A percentile compares a stretch with the other conserved stretches of the same genome.
These are phyloP conservation scores for Peribolospora baueri DNA, from an alignment of 768 basidiomycete genomes.

Conservation along the genomic window DNA sequence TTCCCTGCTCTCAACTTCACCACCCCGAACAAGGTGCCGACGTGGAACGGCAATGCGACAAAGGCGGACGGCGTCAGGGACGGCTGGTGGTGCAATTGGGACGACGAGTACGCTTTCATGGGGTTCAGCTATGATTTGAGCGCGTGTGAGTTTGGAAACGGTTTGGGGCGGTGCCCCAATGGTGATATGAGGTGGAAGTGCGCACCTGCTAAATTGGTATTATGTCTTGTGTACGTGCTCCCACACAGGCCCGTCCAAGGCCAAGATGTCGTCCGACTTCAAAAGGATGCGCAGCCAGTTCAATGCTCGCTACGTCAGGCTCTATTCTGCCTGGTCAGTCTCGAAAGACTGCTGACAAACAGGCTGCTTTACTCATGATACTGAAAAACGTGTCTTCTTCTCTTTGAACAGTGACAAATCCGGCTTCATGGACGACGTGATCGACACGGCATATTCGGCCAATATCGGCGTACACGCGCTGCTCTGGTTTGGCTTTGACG, in stretches of 20 bases:
- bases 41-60: no score
- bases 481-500: conserved; percentile 33
- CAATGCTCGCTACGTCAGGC: conserved; percentile 41
- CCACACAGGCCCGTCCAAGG: conserved; percentile 32
- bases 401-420: conserved; percentile 28
- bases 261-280: conserved; percentile 33
- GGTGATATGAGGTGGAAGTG: neutral
- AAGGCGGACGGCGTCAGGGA: neutral
- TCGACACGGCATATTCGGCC: conserved; percentile 50
- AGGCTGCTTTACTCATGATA: neutral
- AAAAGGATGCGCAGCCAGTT: conserved; percentile 34
- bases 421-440: conserved; percentile 32
- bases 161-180: neutral
- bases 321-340: conserved; percentile 27
- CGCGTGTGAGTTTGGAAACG: conserved; percentile 25
- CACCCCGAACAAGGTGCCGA: no score
- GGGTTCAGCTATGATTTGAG: conserved; percentile 56
- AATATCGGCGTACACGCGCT: conserved; percentile 48
- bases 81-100: conserved; percentile 32
- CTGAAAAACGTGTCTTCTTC: neutral
- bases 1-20: no score
- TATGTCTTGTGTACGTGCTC: neutral
- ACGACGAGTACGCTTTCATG: conserved; percentile 47
- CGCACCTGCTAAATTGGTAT: no score
- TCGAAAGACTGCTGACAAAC: conserved; percentile 31